Evolutionary conservation across 768 basidiomycete species (phyloP), one percentile per base, ranked within the genome.

Genomic region (Tricholoma terreum): DNA sequence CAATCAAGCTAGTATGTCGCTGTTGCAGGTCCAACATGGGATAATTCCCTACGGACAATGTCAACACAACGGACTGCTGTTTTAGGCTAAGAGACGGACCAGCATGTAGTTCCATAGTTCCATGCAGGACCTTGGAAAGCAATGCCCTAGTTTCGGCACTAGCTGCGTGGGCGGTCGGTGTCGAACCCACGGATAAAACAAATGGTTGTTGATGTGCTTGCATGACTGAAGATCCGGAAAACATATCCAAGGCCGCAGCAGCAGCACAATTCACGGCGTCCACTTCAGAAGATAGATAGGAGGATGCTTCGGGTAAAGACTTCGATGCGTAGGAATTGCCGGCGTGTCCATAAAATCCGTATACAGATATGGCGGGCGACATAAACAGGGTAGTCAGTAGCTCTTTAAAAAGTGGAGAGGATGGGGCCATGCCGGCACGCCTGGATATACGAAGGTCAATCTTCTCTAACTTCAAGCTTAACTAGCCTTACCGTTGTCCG

Each of bases 1-100:
- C 73, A 31, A 93, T 79, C 58, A 94, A 73, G 8, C 78, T 77
- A 0, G 92, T 95, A 60, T 89, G 80, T 59, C 87, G 76, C 67
- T 94, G 92, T 71, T 94, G 92, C 33, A 93, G 77, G 71, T 95
- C 92, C 53, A 89, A 77, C 76, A 92, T 80, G 1, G 90, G 85
- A 64, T 94, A 94, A 68, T 92, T 91, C 30, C 88, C 87, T 85
- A 52, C 19, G 30, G 17, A 35, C 21, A n/a, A 50, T 40, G 54
- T 40, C 15, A 51, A 50, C 54, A 27, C 15, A 34, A 14, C n/a
- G 38, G 49, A 54, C 6, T 30, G n/a, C 27, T 12, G n/a, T 11
- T 7, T 1, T 35, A 36, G 11, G 43, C 17, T 0, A 48, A 45
- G 46, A 21, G 36, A 62, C 77, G 21, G 59, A 86, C 86, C 85